Conservation (phyloP, 106 monocot genomes). For the Phalaenopsis aphrodite region DNA sequence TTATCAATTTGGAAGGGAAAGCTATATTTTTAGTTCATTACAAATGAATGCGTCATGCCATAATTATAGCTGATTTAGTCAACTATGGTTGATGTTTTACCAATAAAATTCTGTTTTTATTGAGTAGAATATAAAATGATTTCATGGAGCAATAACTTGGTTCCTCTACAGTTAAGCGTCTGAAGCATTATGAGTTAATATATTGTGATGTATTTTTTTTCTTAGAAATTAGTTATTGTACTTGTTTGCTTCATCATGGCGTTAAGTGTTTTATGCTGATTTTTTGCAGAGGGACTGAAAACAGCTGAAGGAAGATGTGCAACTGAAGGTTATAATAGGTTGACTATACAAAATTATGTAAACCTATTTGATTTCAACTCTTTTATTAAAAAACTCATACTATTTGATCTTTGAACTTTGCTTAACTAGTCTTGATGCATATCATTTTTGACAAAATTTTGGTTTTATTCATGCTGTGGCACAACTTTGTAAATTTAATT, state of each 20-base stretch:
- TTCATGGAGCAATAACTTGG: not conserved
- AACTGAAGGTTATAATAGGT: conserved; percentile 54
- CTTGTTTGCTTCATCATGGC: not conserved
- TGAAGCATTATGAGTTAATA: not conserved
- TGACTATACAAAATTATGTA: not conserved
- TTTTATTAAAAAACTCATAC: not conserved
- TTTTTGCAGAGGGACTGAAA: conserved; percentile 46
- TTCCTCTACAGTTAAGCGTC: not conserved
- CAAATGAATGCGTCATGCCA: conserved; percentile 1
- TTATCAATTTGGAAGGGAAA: not conserved
- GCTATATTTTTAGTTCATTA: not conserved
- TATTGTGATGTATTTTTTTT: not conserved
- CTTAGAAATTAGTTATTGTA: not conserved
- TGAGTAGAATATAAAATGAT: not conserved
- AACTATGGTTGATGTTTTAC: not conserved
- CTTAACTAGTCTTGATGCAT: not conserved
- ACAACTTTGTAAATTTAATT: not conserved
- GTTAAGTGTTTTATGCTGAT: not conserved
- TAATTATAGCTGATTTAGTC: not conserved
- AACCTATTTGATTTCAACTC: not conserved
- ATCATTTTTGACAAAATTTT: not conserved
- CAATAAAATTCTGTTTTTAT: not conserved
- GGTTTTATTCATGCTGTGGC: not conserved
- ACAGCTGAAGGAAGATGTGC: conserved; percentile 90
- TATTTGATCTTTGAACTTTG: not conserved